phyloP scores from a whole-genome alignment of 164 flowering plant species.

The Kalanchoe fedtschenkoi region DNA sequence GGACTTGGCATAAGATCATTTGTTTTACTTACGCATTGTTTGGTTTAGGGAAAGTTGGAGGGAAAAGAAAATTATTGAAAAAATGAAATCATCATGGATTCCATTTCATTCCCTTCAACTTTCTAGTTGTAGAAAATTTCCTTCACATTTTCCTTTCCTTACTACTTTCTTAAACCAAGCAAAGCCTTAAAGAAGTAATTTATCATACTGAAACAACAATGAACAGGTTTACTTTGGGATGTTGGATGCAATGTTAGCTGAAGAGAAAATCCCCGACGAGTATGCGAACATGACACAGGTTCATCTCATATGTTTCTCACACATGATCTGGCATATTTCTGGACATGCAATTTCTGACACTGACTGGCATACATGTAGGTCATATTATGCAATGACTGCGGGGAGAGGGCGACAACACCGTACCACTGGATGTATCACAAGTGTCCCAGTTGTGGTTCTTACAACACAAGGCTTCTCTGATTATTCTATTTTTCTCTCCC shows the following conservation, averaged over 20 bases:
- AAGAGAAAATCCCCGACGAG: slow-evolving; percentile 66
- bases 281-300: slow-evolving; percentile 67
- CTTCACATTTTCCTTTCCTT: too few species aligned
- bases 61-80: too few species aligned
- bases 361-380: slow-evolving; percentile 26
- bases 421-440: slow-evolving; percentile 82
- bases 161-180: too few species aligned
- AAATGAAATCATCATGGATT: too few species aligned
- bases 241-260: slow-evolving; percentile 73
- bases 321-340: background rate
- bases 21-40: background rate
- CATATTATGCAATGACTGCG: slow-evolving; percentile 84
- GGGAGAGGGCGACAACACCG: slow-evolving; percentile 58
- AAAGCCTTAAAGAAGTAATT: too few species aligned
- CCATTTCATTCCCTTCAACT: too few species aligned
- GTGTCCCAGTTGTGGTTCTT: slow-evolving; percentile 72
- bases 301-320: background rate
- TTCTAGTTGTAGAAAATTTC: too few species aligned
- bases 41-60: too few species aligned
- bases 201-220: slow-evolving; percentile 1
- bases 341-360: background rate
- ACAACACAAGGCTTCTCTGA: slow-evolving; percentile 68
- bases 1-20: background rate
- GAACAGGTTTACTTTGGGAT: slow-evolving; percentile 79
- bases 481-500: background rate